phyloP scores from a whole-genome alignment of 1,284 basidiomycete genomes.

The Neonothopanus nambi region DNA sequence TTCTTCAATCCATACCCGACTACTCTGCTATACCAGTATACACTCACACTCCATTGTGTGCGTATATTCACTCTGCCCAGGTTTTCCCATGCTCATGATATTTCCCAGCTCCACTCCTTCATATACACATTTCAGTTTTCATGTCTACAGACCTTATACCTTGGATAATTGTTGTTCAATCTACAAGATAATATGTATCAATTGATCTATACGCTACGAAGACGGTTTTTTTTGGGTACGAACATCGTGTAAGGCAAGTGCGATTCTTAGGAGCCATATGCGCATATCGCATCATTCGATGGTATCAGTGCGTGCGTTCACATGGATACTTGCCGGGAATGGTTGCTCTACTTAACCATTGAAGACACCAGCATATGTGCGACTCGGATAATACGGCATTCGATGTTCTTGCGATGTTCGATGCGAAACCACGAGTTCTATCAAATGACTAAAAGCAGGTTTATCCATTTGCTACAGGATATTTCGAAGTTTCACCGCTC shows the following conservation, averaged over 20 bases:
- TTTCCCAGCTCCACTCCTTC: slow-evolving; percentile 22
- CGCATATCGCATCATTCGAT: no score
- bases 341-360: not conserved
- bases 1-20: slow-evolving; percentile 26
- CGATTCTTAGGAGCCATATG: no score
- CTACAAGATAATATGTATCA: slow-evolving; percentile 37
- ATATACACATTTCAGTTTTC: slow-evolving; percentile 21
- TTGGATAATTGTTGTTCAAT: slow-evolving; percentile 31
- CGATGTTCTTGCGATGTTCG: not conserved
- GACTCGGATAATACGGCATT: slow-evolving; percentile 7
- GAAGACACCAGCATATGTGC: slow-evolving; percentile 2
- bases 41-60: slow-evolving; percentile 24
- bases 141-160: slow-evolving; percentile 23
- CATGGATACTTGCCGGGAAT: not conserved
- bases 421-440: slow-evolving; percentile 2
- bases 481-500: slow-evolving; percentile 20
- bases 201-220: slow-evolving; percentile 6
- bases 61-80: slow-evolving; percentile 8
- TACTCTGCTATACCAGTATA: slow-evolving; percentile 33
- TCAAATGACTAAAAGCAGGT: slow-evolving; percentile 12
- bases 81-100: slow-evolving; percentile 15
- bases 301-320: no score
- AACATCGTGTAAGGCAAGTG: no score
- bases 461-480: slow-evolving; percentile 11
- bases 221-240: no score